Percentiles rank a stretch among this genome's conserved stretches.
phyloP scores from a whole-genome alignment of 1,284 basidiomycete species.

The Marasmius sp. region DNA sequence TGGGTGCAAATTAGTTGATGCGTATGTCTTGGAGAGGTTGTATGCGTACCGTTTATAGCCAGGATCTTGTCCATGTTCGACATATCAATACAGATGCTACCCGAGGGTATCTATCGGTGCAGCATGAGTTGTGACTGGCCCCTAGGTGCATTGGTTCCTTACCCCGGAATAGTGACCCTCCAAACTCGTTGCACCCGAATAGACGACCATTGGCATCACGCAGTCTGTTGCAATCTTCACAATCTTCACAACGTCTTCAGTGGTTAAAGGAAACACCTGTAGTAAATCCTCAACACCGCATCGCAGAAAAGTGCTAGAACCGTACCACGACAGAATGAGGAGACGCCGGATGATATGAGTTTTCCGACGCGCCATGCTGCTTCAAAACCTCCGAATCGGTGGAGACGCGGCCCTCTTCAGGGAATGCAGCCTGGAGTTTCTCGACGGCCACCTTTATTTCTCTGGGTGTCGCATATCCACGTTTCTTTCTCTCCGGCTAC shows the following conservation, averaged over 20 bases:
- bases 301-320: constrained; percentile 12
- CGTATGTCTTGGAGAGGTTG: not conserved
- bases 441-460: constrained; percentile 55
- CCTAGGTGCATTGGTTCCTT: constrained; percentile 40
- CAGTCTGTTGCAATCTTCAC: constrained; percentile 67
- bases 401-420: constrained; percentile 42
- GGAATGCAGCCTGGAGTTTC: constrained; percentile 50
- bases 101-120: constrained; percentile 38
- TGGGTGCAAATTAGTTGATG: constrained; percentile 19
- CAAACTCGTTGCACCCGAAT: constrained; percentile 68
- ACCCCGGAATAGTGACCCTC: constrained; percentile 67
- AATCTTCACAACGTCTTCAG: constrained; percentile 69
- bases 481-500: constrained; percentile 10
- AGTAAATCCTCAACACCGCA: constrained; percentile 40
- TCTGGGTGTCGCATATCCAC: constrained; percentile 43
- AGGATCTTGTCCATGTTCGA: constrained; percentile 66
- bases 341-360: constrained; percentile 66
- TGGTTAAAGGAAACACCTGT: constrained; percentile 47
- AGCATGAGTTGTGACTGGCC: constrained; percentile 21
- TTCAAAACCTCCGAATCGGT: constrained; percentile 50
- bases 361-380: constrained; percentile 63
- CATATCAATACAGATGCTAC: constrained; percentile 71
- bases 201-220: constrained; percentile 67
- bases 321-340: constrained; percentile 65
- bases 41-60: constrained; percentile 39